These are phyloP conservation scores for Mortierella sp. DNA, from an alignment of 371 early-diverging fungal species.

Conservation along the genomic window DNA sequence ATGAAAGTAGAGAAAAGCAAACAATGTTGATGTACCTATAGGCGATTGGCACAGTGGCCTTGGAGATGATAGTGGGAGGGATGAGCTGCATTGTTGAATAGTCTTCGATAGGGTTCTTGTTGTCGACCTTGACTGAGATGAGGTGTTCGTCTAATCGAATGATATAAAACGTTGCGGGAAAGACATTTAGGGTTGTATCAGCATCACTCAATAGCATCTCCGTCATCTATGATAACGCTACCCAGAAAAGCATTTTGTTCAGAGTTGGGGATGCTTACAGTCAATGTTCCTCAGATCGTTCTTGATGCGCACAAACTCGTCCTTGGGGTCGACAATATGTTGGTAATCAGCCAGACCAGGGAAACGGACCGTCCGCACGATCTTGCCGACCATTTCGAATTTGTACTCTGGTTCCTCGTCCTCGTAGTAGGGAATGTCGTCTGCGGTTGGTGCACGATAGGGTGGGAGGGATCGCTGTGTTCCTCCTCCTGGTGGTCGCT, in stretches of 20 bases:
- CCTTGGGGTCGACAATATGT: slow-evolving; percentile 43
- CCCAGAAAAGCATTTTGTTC: too few species aligned
- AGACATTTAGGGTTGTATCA: not conserved
- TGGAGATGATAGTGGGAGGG: slow-evolving; percentile 38
- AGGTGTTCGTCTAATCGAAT: slow-evolving; percentile 36
- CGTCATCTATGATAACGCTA: too few species aligned
- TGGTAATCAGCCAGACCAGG: slow-evolving; percentile 51
- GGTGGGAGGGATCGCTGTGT: slow-evolving; percentile 34
- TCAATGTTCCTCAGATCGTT: slow-evolving; percentile 39
- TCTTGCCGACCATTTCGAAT: slow-evolving; percentile 33
- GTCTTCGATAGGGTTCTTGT: slow-evolving; percentile 37
- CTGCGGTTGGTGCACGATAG: slow-evolving; percentile 36
- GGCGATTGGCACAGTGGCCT: slow-evolving; percentile 25
- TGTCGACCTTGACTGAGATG: slow-evolving; percentile 42
- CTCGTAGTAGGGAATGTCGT: slow-evolving; percentile 35
- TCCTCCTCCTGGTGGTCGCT: slow-evolving; percentile 38
- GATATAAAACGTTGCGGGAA: not conserved
- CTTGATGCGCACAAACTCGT: slow-evolving; percentile 41
- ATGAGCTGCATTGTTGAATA: slow-evolving; percentile 28
- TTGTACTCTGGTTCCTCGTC: slow-evolving; percentile 29
- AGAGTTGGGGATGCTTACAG: slow-evolving; percentile 46
- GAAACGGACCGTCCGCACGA: slow-evolving; percentile 43
- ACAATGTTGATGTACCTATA: slow-evolving; percentile 30
- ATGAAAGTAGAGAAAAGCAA: not conserved
- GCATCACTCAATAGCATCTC: not conserved